Evolutionary conservation across 1,139 yeast species (phyloP), one percentile per base, ranked within the genome.

Genomic region (Lizanozyma gosingica): DNA sequence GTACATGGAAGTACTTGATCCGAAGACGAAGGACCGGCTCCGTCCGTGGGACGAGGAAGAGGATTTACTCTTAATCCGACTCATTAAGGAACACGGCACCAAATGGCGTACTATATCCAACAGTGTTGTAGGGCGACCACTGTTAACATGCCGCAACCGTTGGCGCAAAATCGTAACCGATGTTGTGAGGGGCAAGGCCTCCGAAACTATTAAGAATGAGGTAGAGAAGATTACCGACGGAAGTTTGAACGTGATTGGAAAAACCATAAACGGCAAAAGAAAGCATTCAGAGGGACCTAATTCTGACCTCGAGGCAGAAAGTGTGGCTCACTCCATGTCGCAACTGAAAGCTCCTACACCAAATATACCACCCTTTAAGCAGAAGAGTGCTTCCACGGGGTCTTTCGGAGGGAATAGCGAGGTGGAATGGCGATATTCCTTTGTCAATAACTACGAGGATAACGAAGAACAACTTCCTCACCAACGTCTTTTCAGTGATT

Each of bases 131-230:
- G 84, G 92, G 38, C 66, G 97, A 42, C 95, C 97, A 1, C 83
- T 94, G 44, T 69, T 90, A 42, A 87, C 96, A 0, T 88, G 97
- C 55, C 68, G 97, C 46, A 90, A 90, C 59, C 70, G 96, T 44
- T 90, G 96, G 96, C 72, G 97, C 49, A 86, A 85, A 54, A 74
- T 90, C 37, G 82, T 84, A 37, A 80, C 94, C 0, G 80, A 80
- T 48, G 83, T 83, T 8, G 87, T 80, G 1, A 62, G 85, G 48
- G 83, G 81, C 3, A 71, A 67, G 42, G 81, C 81, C 0, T 60
- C 63, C 40, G 57, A 61, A 1, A 46, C 54, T 8, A 59, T 70
- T 35, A 57, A 57, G 43, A 47, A 51, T 34, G 71, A 65, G 42
- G 73, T 70, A 16, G 65, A 65, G 36, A 51, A 52, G 36, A 60